Percentiles rank a stretch among this genome's conserved stretches.
phyloP scores from a whole-genome alignment of 1,284 basidiomycete species.

The Trametes sp. region DNA sequence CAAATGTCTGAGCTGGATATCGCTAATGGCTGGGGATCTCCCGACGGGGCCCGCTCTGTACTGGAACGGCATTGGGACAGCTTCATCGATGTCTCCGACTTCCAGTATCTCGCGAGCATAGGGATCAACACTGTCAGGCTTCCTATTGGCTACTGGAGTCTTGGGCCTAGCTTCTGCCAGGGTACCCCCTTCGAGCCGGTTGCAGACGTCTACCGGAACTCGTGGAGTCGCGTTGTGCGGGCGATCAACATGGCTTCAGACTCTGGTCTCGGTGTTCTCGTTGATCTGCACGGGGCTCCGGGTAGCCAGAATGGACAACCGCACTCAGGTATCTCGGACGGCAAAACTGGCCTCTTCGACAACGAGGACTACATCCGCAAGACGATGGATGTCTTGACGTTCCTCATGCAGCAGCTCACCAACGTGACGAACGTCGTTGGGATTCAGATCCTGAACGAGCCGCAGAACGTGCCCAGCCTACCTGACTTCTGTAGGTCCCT shows the following conservation, averaged over 20 bases:
- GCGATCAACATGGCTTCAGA: conserved; percentile 75
- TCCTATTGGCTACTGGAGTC: conserved; percentile 75
- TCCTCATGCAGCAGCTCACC: conserved; percentile 62
- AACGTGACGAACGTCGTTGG: conserved; percentile 79
- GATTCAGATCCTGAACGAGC: conserved; percentile 82
- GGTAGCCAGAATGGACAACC: conserved; percentile 77
- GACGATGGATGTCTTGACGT: conserved; percentile 66
- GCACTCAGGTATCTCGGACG: conserved; percentile 79
- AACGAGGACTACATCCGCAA: conserved; percentile 58
- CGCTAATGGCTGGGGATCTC: conserved; percentile 58
- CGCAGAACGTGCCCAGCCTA: conserved; percentile 56
- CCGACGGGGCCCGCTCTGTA: conserved; percentile 54
- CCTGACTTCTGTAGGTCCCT: conserved; percentile 59
- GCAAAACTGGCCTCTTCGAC: conserved; percentile 62
- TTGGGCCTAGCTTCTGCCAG: conserved; percentile 55
- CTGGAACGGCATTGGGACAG: conserved; percentile 85
- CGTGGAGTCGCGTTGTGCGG: conserved; percentile 66
- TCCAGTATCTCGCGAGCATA: conserved; percentile 63
- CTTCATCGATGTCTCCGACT: conserved; percentile 73
- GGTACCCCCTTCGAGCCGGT: conserved; percentile 68
- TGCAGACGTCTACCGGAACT: conserved; percentile 65
- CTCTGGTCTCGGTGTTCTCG: conserved; percentile 73
- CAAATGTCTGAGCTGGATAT: conserved; percentile 66
- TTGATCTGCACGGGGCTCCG: conserved; percentile 78
- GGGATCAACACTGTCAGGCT: conserved; percentile 80